Percentiles rank a stretch among this genome's conserved stretches.
Evolutionary conservation across 257 asterid species (phyloP).

Genomic region (Solanum gandarillasii): DNA sequence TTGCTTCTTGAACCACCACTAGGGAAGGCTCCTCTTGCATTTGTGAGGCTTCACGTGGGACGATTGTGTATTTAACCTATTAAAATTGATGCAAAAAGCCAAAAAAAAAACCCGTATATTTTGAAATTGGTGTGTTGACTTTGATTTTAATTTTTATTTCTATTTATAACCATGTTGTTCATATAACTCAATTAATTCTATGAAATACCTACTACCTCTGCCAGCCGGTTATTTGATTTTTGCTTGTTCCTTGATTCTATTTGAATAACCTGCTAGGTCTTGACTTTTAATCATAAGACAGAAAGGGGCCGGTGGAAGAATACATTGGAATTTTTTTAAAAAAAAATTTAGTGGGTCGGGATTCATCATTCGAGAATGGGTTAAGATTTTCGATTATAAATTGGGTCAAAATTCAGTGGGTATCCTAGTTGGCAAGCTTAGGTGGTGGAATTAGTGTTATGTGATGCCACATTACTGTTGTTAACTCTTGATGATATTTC

Average conservation of each 20-base stretch:
- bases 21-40: not conserved
- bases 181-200: not conserved
- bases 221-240: not conserved
- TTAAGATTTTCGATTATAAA: too few species aligned
- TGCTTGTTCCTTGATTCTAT: not conserved
- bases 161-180: not conserved
- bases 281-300: not conserved
- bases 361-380: too few species aligned
- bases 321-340: too few species aligned
- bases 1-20: not conserved
- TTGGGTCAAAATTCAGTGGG: too few species aligned
- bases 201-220: too few species aligned
- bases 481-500: too few species aligned
- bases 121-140: not conserved
- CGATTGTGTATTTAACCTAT: not conserved
- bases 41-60: not conserved
- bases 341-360: too few species aligned
- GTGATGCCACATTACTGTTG: too few species aligned
- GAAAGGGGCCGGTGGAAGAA: not conserved
- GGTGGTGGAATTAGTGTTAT: too few species aligned
- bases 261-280: not conserved
- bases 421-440: too few species aligned
- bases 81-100: not conserved
- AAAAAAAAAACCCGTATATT: not conserved
- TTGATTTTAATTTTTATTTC: not conserved